Base-by-base conservation (phyloP, 805 yeast species). In the Pichia manshurica region DNA sequence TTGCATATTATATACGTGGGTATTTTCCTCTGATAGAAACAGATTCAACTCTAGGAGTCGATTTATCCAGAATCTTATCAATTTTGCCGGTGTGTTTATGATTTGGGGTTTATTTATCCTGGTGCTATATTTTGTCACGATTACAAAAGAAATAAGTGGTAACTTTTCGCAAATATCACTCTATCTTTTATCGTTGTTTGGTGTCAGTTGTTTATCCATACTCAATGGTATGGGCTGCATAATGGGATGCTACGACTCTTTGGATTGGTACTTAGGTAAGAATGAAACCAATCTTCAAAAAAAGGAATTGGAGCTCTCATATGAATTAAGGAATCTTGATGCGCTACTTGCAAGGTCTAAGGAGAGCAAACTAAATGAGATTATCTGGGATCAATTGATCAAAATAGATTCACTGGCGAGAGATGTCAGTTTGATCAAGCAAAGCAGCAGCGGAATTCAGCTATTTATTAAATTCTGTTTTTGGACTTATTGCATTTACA, bases 201-300 rank as follows among this genome's bases (percentile, higher is more conserved):
- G 82, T 0, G 71, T 77, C 28, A 65, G 76, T n/a, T 68, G 73
- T 44, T 66, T 77, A 45, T 76, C 79, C 0, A 52, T 73, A 1
- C 60, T 77, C 17, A 75, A 78, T 10, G 82, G 82, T 2, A 67
- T 77, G 38, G 82, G 81, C 1, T 72, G 77, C 6, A 61, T 73
- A 13, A 69, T 77, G 37, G 73, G 78, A 0, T 71, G 78, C 8
- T 69, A 54, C 45, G 58, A 60, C 39, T 49, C 54, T 8, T 58
- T 53, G 42, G 38, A 57, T 39, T 38, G 39, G 39, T 38, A 33
- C 31, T 15, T 17, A 2, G 48, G 45, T 3, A 25, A 39, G 8
- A 44, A 44, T 22, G 36, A 19, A 8, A 39, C n/a, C 12, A 38
- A 31, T 28, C 16, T 79, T 42, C 57, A 63, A 32, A 39, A 48